phyloP scores from a whole-genome alignment of 768 basidiomycete genomes.

The Suillus occidentalis region DNA sequence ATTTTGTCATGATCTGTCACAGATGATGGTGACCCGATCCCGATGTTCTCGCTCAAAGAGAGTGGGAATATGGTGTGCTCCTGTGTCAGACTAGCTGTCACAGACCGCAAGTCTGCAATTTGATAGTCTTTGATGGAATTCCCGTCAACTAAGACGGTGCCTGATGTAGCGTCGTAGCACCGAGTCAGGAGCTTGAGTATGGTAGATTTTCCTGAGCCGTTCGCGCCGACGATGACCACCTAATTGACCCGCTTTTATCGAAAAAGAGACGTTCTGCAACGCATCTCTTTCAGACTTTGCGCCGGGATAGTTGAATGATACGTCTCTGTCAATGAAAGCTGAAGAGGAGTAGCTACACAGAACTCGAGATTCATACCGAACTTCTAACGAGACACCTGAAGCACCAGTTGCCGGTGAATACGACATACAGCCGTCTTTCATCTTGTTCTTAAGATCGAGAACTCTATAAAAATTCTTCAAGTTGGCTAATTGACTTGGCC shows the following conservation, averaged over 20 bases:
- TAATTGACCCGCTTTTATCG: constrained; percentile 32
- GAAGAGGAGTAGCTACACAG: not conserved
- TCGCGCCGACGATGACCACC: constrained; percentile 36
- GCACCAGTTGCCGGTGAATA: constrained; percentile 23
- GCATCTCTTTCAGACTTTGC: constrained; percentile 24
- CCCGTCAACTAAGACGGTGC: constrained; percentile 41
- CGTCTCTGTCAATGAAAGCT: constrained; percentile 36
- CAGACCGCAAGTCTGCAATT: constrained; percentile 32
- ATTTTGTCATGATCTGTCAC: constrained; percentile 18
- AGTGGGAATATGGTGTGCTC: constrained; percentile 38
- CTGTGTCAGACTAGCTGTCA: constrained; percentile 45
- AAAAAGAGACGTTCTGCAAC: constrained; percentile 29
- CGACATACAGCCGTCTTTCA: constrained; percentile 25
- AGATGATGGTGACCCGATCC: constrained; percentile 29
- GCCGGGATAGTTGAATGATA: constrained; percentile 54
- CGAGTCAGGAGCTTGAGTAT: constrained; percentile 43
- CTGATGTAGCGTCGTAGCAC: constrained; percentile 32
- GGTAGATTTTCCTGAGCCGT: constrained; percentile 36
- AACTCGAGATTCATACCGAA: constrained; percentile 14
- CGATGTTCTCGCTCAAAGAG: constrained; percentile 41
- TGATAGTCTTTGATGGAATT: constrained; percentile 33
- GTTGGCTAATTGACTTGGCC: constrained; percentile 18
- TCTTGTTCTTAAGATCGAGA: constrained; percentile 20
- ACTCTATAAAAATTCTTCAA: constrained; percentile 25
- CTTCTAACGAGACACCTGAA: constrained; percentile 20